Percentiles rank a stretch among this genome's conserved stretches.
Evolutionary conservation across 148 eudicot species (phyloP).

Genomic region (Rhododendron ferrugineum): DNA sequence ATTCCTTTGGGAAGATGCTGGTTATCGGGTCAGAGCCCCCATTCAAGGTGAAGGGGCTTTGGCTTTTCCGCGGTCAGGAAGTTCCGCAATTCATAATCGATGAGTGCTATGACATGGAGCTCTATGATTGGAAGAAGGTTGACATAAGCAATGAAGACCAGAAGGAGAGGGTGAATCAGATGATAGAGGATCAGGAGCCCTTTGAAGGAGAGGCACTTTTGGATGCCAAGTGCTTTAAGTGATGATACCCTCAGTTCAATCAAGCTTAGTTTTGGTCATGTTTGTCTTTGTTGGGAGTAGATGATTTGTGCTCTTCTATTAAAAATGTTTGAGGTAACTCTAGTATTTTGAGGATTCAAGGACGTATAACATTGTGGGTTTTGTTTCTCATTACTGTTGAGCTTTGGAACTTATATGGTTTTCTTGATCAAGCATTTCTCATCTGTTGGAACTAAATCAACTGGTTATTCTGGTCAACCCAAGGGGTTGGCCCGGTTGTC

Average conservation of each 20-base stretch:
- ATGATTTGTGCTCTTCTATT: background rate
- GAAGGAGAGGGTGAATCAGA: conserved; percentile 38
- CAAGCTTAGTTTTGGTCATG: background rate
- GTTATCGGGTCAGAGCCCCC: conserved; percentile 36
- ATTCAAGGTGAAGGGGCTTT: conserved; percentile 37
- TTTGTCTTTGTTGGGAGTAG: background rate
- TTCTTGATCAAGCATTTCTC: background rate
- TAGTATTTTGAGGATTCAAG: background rate
- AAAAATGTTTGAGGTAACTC: background rate
- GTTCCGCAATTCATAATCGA: conserved; percentile 36
- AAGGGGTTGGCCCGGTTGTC: no score
- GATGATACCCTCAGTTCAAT: background rate
- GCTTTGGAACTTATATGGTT: background rate
- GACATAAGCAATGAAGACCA: conserved; percentile 40
- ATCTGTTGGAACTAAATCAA: no score
- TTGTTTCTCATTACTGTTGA: background rate
- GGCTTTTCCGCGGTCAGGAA: conserved; percentile 45
- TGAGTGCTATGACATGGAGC: conserved; percentile 40
- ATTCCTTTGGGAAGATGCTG: conserved; percentile 46
- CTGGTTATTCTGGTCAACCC: no score
- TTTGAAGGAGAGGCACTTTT: conserved; percentile 33
- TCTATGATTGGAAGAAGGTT: conserved; percentile 38
- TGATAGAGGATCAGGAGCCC: conserved; percentile 45
- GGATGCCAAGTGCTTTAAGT: conserved; percentile 42
- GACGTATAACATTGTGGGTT: background rate